Conservation (phyloP, 768 basidiomycete genomes). For the Trametes maxima region DNA sequence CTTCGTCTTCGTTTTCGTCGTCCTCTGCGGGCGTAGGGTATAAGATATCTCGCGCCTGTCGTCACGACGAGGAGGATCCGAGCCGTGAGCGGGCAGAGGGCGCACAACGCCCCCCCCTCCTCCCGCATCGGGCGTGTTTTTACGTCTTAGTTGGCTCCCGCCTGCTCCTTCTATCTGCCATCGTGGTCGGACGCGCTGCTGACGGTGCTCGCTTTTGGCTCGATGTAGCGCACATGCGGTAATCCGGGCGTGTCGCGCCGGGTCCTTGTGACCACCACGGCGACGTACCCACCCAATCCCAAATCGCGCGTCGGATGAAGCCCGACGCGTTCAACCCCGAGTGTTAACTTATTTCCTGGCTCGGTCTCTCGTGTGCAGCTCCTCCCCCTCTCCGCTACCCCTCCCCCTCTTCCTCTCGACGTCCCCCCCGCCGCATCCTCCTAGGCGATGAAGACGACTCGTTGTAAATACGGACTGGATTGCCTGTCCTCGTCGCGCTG, state of each 20-base stretch:
- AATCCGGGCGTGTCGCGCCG: slow-evolving; percentile 3
- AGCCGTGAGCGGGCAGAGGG: neutral
- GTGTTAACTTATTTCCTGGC: slow-evolving; percentile 10
- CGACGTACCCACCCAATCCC: neutral
- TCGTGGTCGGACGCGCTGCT: slow-evolving; percentile 5
- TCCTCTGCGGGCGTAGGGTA: neutral
- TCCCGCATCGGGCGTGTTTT: neutral
- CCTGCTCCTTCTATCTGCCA: neutral
- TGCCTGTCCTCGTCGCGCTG: neutral
- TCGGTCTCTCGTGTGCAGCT: neutral
- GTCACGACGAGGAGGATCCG: slow-evolving; percentile 14
- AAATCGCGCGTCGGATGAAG: neutral
- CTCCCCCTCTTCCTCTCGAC: neutral
- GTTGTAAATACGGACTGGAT: neutral
- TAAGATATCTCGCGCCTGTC: neutral
- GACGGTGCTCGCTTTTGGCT: neutral
- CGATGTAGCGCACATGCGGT: slow-evolving; percentile 21
- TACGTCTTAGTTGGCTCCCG: slow-evolving; percentile 11
- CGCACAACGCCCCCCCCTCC: neutral
- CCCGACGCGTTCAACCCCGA: slow-evolving; percentile 10
- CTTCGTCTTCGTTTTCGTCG: too few species aligned
- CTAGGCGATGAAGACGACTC: neutral
- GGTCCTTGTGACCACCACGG: neutral
- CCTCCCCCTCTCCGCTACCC: neutral
- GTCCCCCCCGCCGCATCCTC: neutral